Base-by-base conservation (phyloP, 108 stramenopile species). In the Chaetoceros muelleri region DNA sequence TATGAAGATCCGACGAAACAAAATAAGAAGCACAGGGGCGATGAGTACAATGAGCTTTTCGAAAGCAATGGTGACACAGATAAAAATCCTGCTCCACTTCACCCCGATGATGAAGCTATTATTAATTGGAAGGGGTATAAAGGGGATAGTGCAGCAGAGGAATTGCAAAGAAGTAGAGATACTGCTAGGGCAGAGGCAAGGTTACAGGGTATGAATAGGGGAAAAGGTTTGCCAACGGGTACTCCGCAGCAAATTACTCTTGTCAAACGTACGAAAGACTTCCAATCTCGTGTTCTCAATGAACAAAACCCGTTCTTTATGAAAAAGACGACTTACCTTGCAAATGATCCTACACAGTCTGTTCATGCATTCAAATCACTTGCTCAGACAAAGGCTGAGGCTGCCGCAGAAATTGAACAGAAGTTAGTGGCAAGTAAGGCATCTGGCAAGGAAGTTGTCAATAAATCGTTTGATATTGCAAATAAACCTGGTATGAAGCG, bases 271-370 rank as follows among this genome's bases (percentile, higher is more conserved):
- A 80, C 76, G 66, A 74, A 81, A 65, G 69, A 69, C 13, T 74
- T 87, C 46, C 55, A 70, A 40, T 87, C 85, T 27, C 90, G 90
- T 53, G 82, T 92, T 13, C 55, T 92, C 54, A 70, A 92, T 52
- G 84, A 87, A 48, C 52, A 72, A 22, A 71, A 56, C 1, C 70
- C 75, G 0, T 74, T 81, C 70, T 87, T 80, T 71, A 92, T 92
- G 90, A 92, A 87, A 44, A 87, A 85, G 75, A 87, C 85, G 1
- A 92, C 86, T 8, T 92, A 92, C 50, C 65, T 92, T 22, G 79
- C 84, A 58, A 92, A 92, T 57, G 85, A 87, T 67, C 71, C 82
- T 44, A 73, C 74, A 31, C 60, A 76, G 31, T 73, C 67, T 19
- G 90, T 92, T 7, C 90, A 92, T 66, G 83, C 80, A 30, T 92